These are phyloP conservation scores for Orbilia quercus DNA, from an alignment of 2,329 filamentous ascomycete species.

Conservation along the genomic window DNA sequence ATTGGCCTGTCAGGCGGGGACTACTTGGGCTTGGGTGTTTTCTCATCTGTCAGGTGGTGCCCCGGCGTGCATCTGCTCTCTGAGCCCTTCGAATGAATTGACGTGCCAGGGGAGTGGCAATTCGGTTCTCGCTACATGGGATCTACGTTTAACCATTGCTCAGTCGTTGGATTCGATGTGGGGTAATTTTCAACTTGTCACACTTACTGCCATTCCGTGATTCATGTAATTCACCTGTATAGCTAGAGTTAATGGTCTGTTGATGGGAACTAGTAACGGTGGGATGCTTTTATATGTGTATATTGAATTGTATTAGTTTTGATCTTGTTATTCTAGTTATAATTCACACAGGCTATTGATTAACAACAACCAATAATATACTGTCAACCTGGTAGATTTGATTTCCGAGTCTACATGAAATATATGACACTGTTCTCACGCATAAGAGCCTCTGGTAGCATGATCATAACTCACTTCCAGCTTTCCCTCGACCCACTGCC, in stretches of 20 bases:
- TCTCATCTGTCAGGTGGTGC: neutral
- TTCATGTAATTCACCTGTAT: too few relatives aligned
- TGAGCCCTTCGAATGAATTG: neutral
- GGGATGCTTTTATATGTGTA: too few relatives aligned
- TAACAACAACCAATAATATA: too few relatives aligned
- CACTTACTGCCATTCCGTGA: slow-evolving; percentile 10
- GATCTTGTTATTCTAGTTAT: too few relatives aligned
- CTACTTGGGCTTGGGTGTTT: slow-evolving; percentile 22
- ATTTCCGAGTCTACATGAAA: neutral
- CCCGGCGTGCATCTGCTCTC: slow-evolving; percentile 4
- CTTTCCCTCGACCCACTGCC: neutral
- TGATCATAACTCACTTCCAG: neutral
- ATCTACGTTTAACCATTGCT: slow-evolving; percentile 24
- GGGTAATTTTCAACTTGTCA: slow-evolving; percentile 12
- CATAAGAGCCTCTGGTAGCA: neutral
- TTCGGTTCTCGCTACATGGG: slow-evolving; percentile 26
- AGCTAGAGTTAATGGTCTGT: too few relatives aligned
- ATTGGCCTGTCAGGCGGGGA: neutral
- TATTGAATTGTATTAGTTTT: too few relatives aligned
- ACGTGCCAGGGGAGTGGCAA: neutral
- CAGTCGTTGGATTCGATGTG: neutral
- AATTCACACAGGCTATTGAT: too few relatives aligned
- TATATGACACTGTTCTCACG: neutral
- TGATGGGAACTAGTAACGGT: too few relatives aligned
- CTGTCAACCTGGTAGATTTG: neutral